These are phyloP conservation scores for Fusarium camptoceras DNA, from an alignment of 2,329 filamentous ascomycete genomes.

Conservation along the genomic window DNA sequence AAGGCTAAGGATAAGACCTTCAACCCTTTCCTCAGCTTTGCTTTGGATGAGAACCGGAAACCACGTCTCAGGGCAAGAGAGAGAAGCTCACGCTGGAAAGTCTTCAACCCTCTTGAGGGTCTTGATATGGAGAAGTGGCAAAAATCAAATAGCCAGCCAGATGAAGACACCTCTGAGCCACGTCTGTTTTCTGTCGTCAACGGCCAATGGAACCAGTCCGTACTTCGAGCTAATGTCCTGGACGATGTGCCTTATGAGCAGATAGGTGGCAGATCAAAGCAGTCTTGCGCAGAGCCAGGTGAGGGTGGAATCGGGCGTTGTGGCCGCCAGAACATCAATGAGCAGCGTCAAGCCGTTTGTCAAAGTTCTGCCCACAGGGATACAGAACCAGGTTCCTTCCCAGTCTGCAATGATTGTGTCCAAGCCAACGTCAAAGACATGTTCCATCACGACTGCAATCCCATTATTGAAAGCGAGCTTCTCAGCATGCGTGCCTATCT, in stretches of 20 bases:
- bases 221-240: conserved; percentile 31
- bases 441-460: conserved; percentile 5
- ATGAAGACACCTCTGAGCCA: background rate
- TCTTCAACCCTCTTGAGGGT: conserved; percentile 31
- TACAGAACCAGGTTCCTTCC: conserved; percentile 27
- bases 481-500: conserved; percentile 53
- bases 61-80: background rate
- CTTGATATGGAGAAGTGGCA: conserved; percentile 41
- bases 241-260: conserved; percentile 19
- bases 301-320: conserved; percentile 28
- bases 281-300: conserved; percentile 33
- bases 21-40: conserved; percentile 38
- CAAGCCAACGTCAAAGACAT: conserved; percentile 32
- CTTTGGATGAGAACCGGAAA: background rate
- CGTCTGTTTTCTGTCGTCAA: conserved; percentile 26
- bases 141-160: background rate
- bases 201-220: background rate
- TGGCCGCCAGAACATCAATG: background rate
- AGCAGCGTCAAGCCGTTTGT: conserved; percentile 26
- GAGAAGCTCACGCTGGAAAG: conserved; percentile 36
- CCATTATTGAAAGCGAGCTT: conserved; percentile 42
- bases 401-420: conserved; percentile 46
- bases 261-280: background rate
- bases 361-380: conserved; percentile 33
- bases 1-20: conserved; percentile 5